Percentiles rank a stretch among this genome's conserved stretches.
Conservation (phyloP, 2,329 filamentous ascomycete species). For the Penicillium polonicum region DNA sequence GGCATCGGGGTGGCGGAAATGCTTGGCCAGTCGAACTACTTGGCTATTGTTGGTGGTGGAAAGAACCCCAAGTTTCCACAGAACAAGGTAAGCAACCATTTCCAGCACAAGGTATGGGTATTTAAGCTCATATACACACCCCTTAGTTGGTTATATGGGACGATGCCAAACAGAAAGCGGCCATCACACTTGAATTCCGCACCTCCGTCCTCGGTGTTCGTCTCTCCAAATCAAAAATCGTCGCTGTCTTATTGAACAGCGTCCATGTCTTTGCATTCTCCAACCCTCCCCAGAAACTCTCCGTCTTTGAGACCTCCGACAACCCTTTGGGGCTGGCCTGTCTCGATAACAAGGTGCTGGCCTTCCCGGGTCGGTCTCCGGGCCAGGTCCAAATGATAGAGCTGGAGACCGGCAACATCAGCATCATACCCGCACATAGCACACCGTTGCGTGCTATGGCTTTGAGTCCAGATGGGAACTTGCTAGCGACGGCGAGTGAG, state of each 20-base stretch:
- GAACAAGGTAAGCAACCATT: constrained; percentile 64
- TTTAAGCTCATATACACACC: background rate
- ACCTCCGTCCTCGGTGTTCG: constrained; percentile 78
- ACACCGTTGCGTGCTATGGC: constrained; percentile 74
- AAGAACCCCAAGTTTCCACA: constrained; percentile 79
- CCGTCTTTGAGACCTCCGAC: constrained; percentile 79
- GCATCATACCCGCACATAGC: constrained; percentile 88
- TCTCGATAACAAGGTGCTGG: constrained; percentile 69
- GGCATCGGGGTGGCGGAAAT: constrained; percentile 81
- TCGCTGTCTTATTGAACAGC: constrained; percentile 77
- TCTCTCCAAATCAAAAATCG: constrained; percentile 71
- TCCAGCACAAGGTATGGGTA: background rate
- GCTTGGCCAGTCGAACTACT: constrained; percentile 81
- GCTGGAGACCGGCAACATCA: constrained; percentile 74
- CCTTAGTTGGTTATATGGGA: constrained; percentile 79
- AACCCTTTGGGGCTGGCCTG: constrained; percentile 81
- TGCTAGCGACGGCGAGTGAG: constrained; percentile 88
- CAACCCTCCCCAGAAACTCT: constrained; percentile 66
- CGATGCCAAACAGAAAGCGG: constrained; percentile 71
- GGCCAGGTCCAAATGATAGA: constrained; percentile 91
- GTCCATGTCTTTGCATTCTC: constrained; percentile 79
- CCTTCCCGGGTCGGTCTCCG: constrained; percentile 80
- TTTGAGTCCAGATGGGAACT: constrained; percentile 73
- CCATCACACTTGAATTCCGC: constrained; percentile 74
- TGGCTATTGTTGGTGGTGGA: constrained; percentile 86